A percentile compares a stretch with the other conserved stretches of the same genome.
Conservation (phyloP, 345 rosid species). For the Erodium maritimum region DNA sequence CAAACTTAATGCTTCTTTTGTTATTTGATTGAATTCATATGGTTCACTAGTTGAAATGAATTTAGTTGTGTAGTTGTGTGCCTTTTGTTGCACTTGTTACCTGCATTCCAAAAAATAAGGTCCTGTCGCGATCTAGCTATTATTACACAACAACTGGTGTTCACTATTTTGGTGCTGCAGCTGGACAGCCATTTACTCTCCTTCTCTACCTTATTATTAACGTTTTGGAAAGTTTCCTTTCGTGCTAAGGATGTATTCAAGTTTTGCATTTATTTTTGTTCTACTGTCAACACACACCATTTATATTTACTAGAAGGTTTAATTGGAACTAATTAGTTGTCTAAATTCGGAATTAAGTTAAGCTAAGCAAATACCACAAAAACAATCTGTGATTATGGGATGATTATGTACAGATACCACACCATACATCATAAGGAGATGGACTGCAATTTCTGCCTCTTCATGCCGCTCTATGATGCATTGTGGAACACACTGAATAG, state of each 20-base stretch:
- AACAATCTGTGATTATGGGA: neutral
- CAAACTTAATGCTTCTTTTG: neutral
- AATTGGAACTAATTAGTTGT: too few relatives aligned
- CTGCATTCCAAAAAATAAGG: too few relatives aligned
- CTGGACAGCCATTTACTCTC: neutral
- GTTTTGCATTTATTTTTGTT: too few relatives aligned
- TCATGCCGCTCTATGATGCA: slow-evolving; percentile 87
- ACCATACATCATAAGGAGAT: slow-evolving; percentile 67
- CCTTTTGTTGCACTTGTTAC: neutral
- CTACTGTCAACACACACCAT: too few relatives aligned
- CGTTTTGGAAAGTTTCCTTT: neutral
- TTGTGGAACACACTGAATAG: slow-evolving; percentile 57
- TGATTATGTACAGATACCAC: slow-evolving; percentile 49
- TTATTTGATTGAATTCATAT: too few relatives aligned
- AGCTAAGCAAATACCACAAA: too few relatives aligned
- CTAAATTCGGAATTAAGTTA: too few relatives aligned
- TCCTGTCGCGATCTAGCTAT: neutral
- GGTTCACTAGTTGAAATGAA: too few relatives aligned
- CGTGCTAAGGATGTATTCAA: too few relatives aligned
- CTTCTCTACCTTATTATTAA: neutral
- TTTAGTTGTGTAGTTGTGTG: too few relatives aligned
- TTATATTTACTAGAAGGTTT: too few relatives aligned
- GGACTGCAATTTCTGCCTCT: slow-evolving; percentile 83
- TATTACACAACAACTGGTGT: too few relatives aligned
- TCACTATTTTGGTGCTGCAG: neutral